Evolutionary conservation across 2,329 filamentous ascomycete species (phyloP), one percentile per base, ranked within the genome.

Genomic region (Alternaria arbusti): DNA sequence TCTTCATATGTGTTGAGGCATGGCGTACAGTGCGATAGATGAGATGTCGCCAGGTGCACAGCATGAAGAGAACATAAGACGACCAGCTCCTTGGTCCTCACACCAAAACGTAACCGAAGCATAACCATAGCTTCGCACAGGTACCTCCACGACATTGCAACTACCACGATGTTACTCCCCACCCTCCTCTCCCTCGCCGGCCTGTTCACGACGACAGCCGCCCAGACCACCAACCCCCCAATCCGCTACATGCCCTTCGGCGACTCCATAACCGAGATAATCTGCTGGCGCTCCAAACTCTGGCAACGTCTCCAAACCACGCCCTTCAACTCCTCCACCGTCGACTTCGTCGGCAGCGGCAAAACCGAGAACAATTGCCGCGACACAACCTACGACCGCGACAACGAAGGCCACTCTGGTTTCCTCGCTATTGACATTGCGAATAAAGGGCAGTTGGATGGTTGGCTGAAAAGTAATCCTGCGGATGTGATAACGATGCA

Each of bases 401-500:
- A 83, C 66, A 81, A 83, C 61, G 82, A 84, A 64, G 82, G 81
- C 10, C 82, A 83, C 69, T 81, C 78, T 0, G 82, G 82, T 9
- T 84, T 79, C 72, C 72, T 81, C 11, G 82, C 82, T 17, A 79
- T 83, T 61, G 72, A 83, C 68, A 83, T 83, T 51, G 82, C 81
- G 59, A 81, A 81, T 62, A 73, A 74, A 54, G 79, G 79, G 32
- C 78, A 83, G 73, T 72, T 84, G 20, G 80, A 80, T 45, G 81
- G 80, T 23, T 84, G 82, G 82, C 73, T 84, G 47, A 68, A 80
- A 71, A 68, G 36, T 13, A 84, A 82, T 64, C 80, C 80, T 0
- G 81, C 82, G 3, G 81, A 84, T 65, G 78, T 84, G 25, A 79
- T 84, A 59, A 83, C 80, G 10, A 83, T 84, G 81, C 82, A 84